Base-by-base conservation (phyloP, 257 asterid genomes). In the Sherardia arvensis region DNA sequence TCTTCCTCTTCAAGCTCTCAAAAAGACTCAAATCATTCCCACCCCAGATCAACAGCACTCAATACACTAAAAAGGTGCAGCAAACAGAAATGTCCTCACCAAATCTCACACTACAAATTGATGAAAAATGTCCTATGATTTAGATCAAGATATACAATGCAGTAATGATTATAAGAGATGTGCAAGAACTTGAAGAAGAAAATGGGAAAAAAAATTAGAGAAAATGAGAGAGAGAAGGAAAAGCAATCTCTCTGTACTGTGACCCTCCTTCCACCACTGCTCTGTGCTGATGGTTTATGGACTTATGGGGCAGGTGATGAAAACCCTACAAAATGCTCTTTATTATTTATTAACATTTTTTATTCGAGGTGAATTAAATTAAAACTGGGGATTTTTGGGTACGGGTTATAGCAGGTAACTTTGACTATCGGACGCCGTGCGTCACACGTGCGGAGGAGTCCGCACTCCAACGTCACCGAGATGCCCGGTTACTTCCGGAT, bases 21-120 rank as follows among this genome's bases (percentile, higher is more conserved):
- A 78, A 71, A 74, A 67, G 77, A 67, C 25, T 47, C 70, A 78
- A 56, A 68, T 75, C 69, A 78, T 78, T 75, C 71, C 71, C 73
- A 49, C 47, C 69, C 66, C 61, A 64, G 66, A 56, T 70, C 66
- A 64, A 60, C 43, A 70, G 38, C 69, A 71, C 67, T 62, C 59
- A 61, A 17, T 40, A 10, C 58, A 34, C 18, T 6, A 4, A 49
- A 49, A 49, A n/a, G 26, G 56, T 4, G 20, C 23, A 49, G 53
- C 54, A 59, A 36, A 22, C 59, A 18, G 4, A 27, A 30, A 59
- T 59, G 63, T 20, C 59, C 69, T 22, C 65, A 61, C 33, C 2
- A 29, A 34, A 36, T 28, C 57, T 26, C 59, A 62, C 56, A 17
- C 47, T 4, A 38, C 32, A 8, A 38, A 60, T 33, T 7, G 33